phyloP scores from a whole-genome alignment of 768 basidiomycete species.

The Collybia sordida region DNA sequence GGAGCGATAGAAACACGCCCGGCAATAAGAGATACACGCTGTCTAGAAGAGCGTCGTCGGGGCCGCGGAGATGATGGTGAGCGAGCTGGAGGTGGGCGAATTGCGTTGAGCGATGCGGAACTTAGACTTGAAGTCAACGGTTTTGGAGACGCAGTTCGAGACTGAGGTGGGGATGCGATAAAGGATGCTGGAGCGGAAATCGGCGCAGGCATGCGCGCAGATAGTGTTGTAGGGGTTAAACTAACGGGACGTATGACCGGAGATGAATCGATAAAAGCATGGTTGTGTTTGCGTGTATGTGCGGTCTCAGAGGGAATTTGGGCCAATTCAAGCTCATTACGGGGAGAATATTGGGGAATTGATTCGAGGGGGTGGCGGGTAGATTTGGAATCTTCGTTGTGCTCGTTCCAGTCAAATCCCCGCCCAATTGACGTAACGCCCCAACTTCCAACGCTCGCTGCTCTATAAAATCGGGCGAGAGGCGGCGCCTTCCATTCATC shows the following conservation, averaged over 20 bases:
- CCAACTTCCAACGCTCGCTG: slow-evolving; percentile 78
- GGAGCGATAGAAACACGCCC: slow-evolving; percentile 79
- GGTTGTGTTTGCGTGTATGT: slow-evolving; percentile 37
- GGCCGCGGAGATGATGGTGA: slow-evolving; percentile 63
- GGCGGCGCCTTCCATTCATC: slow-evolving; percentile 65
- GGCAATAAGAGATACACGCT: slow-evolving; percentile 80
- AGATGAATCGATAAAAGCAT: slow-evolving; percentile 32
- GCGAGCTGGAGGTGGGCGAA: slow-evolving; percentile 33
- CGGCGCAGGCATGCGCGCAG: slow-evolving; percentile 23
- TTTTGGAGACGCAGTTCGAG: slow-evolving; percentile 32
- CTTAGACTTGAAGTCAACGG: slow-evolving; percentile 18
- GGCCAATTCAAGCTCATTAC: slow-evolving; percentile 17
- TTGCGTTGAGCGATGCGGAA: slow-evolving; percentile 13
- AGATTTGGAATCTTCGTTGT: slow-evolving; percentile 27
- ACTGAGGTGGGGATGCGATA: slow-evolving; percentile 31
- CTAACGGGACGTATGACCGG: slow-evolving; percentile 21
- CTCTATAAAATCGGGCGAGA: slow-evolving; percentile 51
- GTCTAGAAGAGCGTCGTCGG: slow-evolving; percentile 78
- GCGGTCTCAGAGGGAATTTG: slow-evolving; percentile 18
- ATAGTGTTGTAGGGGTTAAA: slow-evolving; percentile 21
- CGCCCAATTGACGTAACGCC: slow-evolving; percentile 83
- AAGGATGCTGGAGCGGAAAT: slow-evolving; percentile 26
- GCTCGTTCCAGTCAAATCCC: slow-evolving; percentile 73
- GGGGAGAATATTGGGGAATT: slow-evolving; percentile 8
- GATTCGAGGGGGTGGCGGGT: slow-evolving; percentile 19